phyloP scores from a whole-genome alignment of 176 grass and related monocot genomes.

The Miscanthus lutarioriparius region DNA sequence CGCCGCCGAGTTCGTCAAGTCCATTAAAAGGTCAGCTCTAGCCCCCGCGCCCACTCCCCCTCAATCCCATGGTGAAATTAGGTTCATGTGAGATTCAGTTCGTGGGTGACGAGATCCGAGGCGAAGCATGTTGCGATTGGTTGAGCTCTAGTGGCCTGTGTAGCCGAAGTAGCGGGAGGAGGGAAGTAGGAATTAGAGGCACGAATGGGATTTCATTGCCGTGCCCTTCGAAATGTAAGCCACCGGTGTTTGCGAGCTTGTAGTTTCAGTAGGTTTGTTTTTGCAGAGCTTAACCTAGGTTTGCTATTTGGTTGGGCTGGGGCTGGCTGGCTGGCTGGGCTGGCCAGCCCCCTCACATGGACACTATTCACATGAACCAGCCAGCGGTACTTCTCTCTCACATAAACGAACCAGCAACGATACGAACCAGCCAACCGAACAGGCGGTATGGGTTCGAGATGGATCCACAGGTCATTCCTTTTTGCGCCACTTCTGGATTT shows the following conservation, averaged over 20 bases:
- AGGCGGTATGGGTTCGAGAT: no score
- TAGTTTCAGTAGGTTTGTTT: neutral
- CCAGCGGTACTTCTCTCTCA: no score
- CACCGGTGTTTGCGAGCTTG: neutral
- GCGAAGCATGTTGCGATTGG: neutral
- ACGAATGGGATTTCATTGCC: neutral
- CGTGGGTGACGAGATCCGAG: constrained; percentile 23
- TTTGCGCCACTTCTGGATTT: neutral
- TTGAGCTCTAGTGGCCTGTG: neutral
- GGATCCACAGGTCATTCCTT: constrained; percentile 1
- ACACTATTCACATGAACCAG: no score
- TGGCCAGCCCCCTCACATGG: no score
- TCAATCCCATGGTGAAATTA: neutral
- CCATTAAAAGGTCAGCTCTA: constrained; percentile 75
- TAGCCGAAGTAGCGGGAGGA: neutral
- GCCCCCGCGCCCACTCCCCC: neutral
- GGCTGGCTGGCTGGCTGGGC: no score
- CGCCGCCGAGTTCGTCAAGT: constrained; percentile 91
- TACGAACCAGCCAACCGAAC: no score
- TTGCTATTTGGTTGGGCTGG: constrained; percentile 11
- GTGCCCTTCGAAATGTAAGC: neutral
- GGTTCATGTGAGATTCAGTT: neutral
- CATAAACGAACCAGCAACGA: no score
- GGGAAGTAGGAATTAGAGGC: constrained; percentile 8
- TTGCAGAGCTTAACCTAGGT: neutral